Percentiles rank a stretch among this genome's conserved stretches.
phyloP scores from a whole-genome alignment of 176 grass and related monocot genomes.

The Musa troglodytarum region DNA sequence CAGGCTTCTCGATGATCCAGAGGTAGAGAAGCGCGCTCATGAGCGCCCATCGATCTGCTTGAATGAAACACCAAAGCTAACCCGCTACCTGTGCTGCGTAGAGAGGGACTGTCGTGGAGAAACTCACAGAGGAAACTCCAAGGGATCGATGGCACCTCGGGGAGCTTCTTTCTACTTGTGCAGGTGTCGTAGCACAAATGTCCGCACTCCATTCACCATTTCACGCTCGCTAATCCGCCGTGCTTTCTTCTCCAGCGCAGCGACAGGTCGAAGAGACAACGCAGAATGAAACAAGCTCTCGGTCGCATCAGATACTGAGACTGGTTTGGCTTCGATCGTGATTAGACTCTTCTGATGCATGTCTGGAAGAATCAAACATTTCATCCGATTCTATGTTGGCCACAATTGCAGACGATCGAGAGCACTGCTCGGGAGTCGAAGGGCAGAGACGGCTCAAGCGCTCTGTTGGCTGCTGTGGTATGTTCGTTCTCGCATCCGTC shows the following conservation, averaged over 20 bases:
- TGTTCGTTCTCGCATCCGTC: not conserved
- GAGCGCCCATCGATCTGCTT: not conserved
- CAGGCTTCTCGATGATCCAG: slow-evolving; percentile 85
- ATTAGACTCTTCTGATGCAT: not conserved
- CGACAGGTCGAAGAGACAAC: slow-evolving; percentile 75
- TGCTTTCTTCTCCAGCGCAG: slow-evolving; percentile 43
- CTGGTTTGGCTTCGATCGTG: slow-evolving; percentile 34
- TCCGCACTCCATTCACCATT: no score
- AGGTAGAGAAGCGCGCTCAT: slow-evolving; percentile 23
- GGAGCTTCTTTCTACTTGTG: slow-evolving; percentile 75
- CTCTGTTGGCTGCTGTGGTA: slow-evolving; percentile 45
- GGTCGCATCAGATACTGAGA: slow-evolving; percentile 96
- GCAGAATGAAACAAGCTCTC: slow-evolving; percentile 75
- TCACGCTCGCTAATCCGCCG: not conserved
- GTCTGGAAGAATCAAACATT: not conserved
- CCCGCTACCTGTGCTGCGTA: slow-evolving; percentile 2
- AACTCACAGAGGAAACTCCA: slow-evolving; percentile 68
- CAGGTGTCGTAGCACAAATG: slow-evolving; percentile 28
- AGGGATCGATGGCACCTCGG: slow-evolving; percentile 62
- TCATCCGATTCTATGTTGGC: not conserved
- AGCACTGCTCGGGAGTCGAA: slow-evolving; percentile 48
- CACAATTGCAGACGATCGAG: slow-evolving; percentile 47
- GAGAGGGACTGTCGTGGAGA: slow-evolving; percentile 93
- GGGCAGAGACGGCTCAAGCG: slow-evolving; percentile 48
- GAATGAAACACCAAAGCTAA: no score